These are phyloP conservation scores for Cryptococcus hybrid DNA, from an alignment of 1,284 basidiomycete genomes.

Conservation along the genomic window DNA sequence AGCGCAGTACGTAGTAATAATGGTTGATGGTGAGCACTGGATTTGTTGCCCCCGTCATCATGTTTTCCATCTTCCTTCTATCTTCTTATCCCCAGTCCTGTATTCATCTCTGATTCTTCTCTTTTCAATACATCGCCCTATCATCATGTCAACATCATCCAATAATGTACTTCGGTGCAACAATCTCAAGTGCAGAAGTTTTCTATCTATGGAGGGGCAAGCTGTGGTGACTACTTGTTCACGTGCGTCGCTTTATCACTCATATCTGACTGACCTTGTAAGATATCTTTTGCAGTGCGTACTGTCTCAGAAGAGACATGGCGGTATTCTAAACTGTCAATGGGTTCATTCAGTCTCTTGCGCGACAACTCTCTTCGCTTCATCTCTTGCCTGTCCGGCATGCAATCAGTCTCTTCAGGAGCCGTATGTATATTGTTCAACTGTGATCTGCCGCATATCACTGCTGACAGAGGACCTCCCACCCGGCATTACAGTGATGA, in stretches of 20 bases:
- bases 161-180: slow-evolving; percentile 19
- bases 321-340: neutral
- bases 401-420: slow-evolving; percentile 24
- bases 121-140: neutral
- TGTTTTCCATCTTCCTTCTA: neutral
- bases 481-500: slow-evolving; percentile 20
- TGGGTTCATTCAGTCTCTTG: slow-evolving; percentile 17
- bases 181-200: slow-evolving; percentile 23
- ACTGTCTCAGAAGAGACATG: neutral
- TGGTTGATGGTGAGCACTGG: no score
- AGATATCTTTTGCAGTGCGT: slow-evolving; percentile 37
- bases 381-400: slow-evolving; percentile 22
- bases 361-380: slow-evolving; percentile 23
- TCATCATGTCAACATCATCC: neutral
- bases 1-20: no score
- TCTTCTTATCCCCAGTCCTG: neutral
- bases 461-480: slow-evolving; percentile 1
- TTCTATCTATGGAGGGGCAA: slow-evolving; percentile 18
- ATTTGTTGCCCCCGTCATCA: neutral
- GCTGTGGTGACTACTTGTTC: slow-evolving; percentile 33
- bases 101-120: neutral
- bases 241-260: slow-evolving; percentile 13
- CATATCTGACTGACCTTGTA: neutral
- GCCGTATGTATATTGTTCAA: slow-evolving; percentile 12
- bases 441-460: neutral